Evolutionary conservation across 202 grass and related monocot genomes (phyloP).

Genomic region (Carex sylvatica): DNA sequence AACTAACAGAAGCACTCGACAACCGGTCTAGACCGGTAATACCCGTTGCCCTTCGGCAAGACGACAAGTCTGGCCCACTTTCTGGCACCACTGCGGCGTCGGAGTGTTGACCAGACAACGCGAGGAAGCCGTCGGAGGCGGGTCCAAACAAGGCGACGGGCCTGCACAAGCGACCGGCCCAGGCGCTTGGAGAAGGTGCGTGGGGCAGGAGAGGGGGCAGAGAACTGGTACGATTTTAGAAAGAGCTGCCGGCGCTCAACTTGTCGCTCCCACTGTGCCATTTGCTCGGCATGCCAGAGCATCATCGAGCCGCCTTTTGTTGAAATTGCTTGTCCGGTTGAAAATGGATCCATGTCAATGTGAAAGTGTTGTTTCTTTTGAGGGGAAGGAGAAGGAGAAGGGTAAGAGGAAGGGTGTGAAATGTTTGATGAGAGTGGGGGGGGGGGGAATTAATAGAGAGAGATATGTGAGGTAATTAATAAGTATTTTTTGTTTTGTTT

Average conservation of each 20-base stretch:
- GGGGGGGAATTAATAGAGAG: not conserved
- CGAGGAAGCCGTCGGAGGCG: slow-evolving; percentile 52
- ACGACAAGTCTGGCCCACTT: slow-evolving; percentile 9
- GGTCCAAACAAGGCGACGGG: slow-evolving; percentile 63
- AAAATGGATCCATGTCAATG: slow-evolving; percentile 15
- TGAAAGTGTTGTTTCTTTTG: not conserved
- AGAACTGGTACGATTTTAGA: slow-evolving; percentile 93
- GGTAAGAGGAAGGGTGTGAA: not conserved
- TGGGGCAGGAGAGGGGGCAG: slow-evolving; percentile 38
- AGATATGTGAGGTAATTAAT: not conserved
- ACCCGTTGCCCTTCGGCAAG: not conserved
- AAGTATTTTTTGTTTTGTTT: not conserved
- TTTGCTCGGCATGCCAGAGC: slow-evolving; percentile 63
- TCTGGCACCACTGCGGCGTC: not conserved
- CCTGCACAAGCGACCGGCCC: slow-evolving; percentile 18
- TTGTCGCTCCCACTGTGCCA: slow-evolving; percentile 75
- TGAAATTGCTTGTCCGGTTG: not conserved
- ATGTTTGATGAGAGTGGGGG: slow-evolving; percentile 13
- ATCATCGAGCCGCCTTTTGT: slow-evolving; percentile 13
- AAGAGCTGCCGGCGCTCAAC: slow-evolving; percentile 83
- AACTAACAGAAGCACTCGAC: slow-evolving; percentile 25
- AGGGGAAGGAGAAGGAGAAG: not conserved
- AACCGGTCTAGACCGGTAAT: not conserved
- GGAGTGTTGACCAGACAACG: slow-evolving; percentile 15
- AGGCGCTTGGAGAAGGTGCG: slow-evolving; percentile 20